Base-by-base conservation (phyloP, 371 early-diverging fungal genomes). In the Rhizopus arrhizus region DNA sequence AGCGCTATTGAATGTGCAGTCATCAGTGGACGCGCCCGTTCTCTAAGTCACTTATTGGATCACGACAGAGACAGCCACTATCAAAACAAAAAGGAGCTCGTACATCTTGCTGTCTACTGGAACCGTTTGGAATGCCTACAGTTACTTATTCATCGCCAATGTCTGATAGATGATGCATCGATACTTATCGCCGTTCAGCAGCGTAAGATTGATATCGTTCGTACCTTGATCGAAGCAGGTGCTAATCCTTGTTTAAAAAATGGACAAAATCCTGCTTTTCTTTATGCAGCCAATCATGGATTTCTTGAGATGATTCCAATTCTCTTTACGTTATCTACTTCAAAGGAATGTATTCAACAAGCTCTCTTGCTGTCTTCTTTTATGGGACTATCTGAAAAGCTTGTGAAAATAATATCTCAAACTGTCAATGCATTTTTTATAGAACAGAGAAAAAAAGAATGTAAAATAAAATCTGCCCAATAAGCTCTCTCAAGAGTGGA, bases 201-300 rank as follows among this genome's bases (percentile, higher is more conserved):
- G 43, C 65, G 77, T 11, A 80, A 80, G 43, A 65, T 80, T 12
- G 80, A 80, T 52, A 56, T 80, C 28, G 80, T 80, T 0, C 73
- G 67, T 15, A 50, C 58, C 29, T 45, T 76, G 43, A 34, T 64
- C 16, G n/a, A 42, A 8, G 69, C 64, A 38, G 62, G 65, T 12
- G 72, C 64, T 35, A 61, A 56, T 49, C 71, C 72, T n/a, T 72
- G 73, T 42, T 41, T 61, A 13, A n/a, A 58, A 8, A 59, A 63
- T 50, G 76, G 74, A 16, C 50, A 61, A 7, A 80, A 76, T 28
- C 74, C 73, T 6, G 55, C 66, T 15, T 61, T 80, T 33, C 56
- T 80, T 9, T 80, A 76, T 62, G 80, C 80, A 4, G 74, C 72
- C 2, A 69, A 62, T 38, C 77, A 80, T 47, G 80, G 80, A 2